These are phyloP conservation scores for Lantana camara DNA, from an alignment of 257 asterid genomes.

Conservation along the genomic window DNA sequence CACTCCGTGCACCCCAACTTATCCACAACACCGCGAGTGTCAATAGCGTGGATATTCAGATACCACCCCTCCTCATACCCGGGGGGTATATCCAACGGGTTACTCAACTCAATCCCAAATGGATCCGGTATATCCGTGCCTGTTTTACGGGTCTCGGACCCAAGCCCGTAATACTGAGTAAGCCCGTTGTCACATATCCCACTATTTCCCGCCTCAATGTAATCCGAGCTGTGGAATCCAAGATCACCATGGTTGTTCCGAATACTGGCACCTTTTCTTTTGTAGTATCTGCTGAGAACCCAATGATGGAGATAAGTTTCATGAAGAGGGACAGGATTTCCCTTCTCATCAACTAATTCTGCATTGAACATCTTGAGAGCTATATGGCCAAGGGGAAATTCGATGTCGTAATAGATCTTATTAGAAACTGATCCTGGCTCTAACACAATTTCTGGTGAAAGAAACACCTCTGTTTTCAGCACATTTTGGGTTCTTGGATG, in stretches of 20 bases:
- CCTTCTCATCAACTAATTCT: conserved; percentile 55
- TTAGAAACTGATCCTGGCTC: conserved; percentile 52
- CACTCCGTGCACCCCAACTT: conserved; percentile 68
- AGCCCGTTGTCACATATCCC: conserved; percentile 51
- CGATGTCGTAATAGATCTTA: conserved; percentile 41
- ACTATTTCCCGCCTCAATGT: conserved; percentile 34
- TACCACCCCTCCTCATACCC: conserved; percentile 67
- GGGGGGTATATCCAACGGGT: conserved; percentile 43
- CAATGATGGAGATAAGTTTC: conserved; percentile 70
- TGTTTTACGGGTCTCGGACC: conserved; percentile 74
- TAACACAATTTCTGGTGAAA: conserved; percentile 51
- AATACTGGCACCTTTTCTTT: conserved; percentile 28
- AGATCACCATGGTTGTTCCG: conserved; percentile 17
- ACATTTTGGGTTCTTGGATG: conserved; percentile 26
- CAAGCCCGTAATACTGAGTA: conserved; percentile 57
- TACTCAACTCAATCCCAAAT: conserved; percentile 61
- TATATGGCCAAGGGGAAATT: conserved; percentile 60
- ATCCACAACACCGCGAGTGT: conserved; percentile 63
- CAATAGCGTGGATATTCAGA: conserved; percentile 74
- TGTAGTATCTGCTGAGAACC: conserved; percentile 42
- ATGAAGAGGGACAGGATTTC: conserved; percentile 52
- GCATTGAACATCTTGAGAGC: conserved; percentile 51
- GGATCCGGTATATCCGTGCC: conserved; percentile 54
- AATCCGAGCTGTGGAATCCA: conserved; percentile 33
- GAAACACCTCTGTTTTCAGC: conserved; percentile 43